Percentiles rank a stretch among this genome's conserved stretches.
These are phyloP conservation scores for Cucurbita moschata DNA, from an alignment of 306 rosid species.

Conservation along the genomic window DNA sequence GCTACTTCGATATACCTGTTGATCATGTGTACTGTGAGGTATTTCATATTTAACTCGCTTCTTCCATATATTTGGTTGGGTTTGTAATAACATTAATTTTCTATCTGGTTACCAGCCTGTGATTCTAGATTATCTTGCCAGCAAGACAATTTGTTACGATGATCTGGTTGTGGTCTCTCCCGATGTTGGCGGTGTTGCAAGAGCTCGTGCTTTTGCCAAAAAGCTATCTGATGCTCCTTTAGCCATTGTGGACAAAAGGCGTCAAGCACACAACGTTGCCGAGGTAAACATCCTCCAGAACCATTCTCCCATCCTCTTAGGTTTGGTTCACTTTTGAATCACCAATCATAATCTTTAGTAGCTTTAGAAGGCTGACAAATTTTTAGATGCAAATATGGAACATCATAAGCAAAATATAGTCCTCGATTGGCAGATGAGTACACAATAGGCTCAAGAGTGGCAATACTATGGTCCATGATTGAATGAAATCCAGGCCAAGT, in stretches of 20 bases:
- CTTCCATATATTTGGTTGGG: neutral
- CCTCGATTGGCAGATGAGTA: neutral
- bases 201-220: slow-evolving; percentile 98
- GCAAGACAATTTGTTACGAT: slow-evolving; percentile 81
- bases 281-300: slow-evolving; percentile 38
- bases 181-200: slow-evolving; percentile 98
- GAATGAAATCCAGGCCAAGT: neutral
- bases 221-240: slow-evolving; percentile 94
- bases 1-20: slow-evolving; percentile 95
- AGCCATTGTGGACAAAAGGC: slow-evolving; percentile 96
- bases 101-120: slow-evolving; percentile 51
- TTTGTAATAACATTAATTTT: neutral
- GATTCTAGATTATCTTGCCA: slow-evolving; percentile 95
- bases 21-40: slow-evolving; percentile 99
- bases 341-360: neutral
- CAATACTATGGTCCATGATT: neutral
- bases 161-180: slow-evolving; percentile 98
- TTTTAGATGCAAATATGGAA: no score
- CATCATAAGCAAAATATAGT: neutral
- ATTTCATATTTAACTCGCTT: neutral
- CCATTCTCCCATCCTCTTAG: neutral
- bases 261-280: slow-evolving; percentile 83
- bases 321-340: neutral
- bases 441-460: neutral
- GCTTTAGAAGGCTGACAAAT: neutral